Base-by-base conservation (phyloP, 768 basidiomycete species). In the Boletus rex-veris region DNA sequence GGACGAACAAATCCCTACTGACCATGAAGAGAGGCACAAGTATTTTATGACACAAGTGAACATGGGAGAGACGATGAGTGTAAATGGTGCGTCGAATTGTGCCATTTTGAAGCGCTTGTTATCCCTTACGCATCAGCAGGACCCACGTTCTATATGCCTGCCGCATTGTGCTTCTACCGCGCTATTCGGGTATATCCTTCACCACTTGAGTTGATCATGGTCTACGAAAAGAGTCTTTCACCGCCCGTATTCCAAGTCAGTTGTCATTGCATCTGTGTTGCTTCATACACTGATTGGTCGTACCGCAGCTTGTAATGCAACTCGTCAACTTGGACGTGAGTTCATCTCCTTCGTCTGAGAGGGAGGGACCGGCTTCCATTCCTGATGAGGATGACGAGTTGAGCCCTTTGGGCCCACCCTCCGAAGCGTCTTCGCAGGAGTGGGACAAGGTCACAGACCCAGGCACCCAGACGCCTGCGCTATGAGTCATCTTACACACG, bases 131-230 rank as follows among this genome's bases (percentile, higher is more conserved):
- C 30, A 45, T 49, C 51, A 21, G 24, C 57, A 97, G 96, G 95
- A 36, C 87, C 90, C 40, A 71, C 78, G 26, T 87, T 85, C 72
- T 74, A 87, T 66, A 78, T 98, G 26, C 80, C 85, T 11, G 86
- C 95, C 18, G 95, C 97, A 39, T 71, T 91, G 67, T 82, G 85
- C 39, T 98, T 98, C 82, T 99, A 86, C 81, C 83, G 92, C 46
- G 95, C 93, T 1, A 84, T 98, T 54, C 80, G 88, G 50, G 93
- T 97, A 35, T 99, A 99, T 74, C 97, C 97, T 46, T 84, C 90
- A 30, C 92, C 95, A 1, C 84, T 92, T 31, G 97, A 98, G 71
- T 83, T 98, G 61, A 88, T 99, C 63, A 83, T 88, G 71, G 95
- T 98, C 57, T 96, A 97, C 65, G 86, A 98, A 74, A 88, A 89